These are phyloP conservation scores for Polygonum aviculare DNA, from an alignment of 148 eudicot genomes.

Conservation along the genomic window DNA sequence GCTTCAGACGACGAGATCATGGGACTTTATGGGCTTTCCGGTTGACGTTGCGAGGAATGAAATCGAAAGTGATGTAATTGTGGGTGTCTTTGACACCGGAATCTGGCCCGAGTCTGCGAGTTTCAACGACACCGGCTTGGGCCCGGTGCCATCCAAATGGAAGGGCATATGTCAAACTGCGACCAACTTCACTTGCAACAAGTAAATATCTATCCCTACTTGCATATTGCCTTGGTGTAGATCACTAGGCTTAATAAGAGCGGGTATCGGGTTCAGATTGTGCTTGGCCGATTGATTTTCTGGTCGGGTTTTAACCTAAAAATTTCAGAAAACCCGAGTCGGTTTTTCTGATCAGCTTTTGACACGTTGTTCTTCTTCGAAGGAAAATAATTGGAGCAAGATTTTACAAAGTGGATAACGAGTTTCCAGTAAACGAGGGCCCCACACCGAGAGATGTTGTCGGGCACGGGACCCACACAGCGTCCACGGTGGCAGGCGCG, in stretches of 20 bases:
- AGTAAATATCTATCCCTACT: slow-evolving; percentile 11
- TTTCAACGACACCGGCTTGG: slow-evolving; percentile 33
- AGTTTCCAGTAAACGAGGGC: not conserved
- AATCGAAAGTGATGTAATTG: slow-evolving; percentile 25
- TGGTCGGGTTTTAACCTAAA: too few relatives aligned
- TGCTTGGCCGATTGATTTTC: too few relatives aligned
- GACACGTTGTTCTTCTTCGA: too few relatives aligned
- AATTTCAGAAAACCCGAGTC: too few relatives aligned
- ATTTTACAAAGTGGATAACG: not conserved
- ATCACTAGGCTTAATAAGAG: too few relatives aligned
- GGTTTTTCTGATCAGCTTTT: too few relatives aligned
- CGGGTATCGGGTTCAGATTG: too few relatives aligned
- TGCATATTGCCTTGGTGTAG: too few relatives aligned
- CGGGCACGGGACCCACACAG: slow-evolving; percentile 57
- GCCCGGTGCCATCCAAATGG: slow-evolving; percentile 43
- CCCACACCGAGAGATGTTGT: slow-evolving; percentile 21
- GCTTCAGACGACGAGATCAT: slow-evolving; percentile 1
- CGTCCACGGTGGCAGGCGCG: slow-evolving; percentile 49
- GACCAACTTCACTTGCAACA: slow-evolving; percentile 43
- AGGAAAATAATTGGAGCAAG: not conserved
- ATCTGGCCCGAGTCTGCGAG: slow-evolving; percentile 49
- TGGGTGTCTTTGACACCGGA: slow-evolving; percentile 41
- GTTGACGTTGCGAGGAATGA: not conserved
- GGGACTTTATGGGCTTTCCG: slow-evolving; percentile 12
- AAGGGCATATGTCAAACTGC: slow-evolving; percentile 37